phyloP scores from a whole-genome alignment of 225 moss, liverwort and hornwort species.

The Asterella californica region DNA sequence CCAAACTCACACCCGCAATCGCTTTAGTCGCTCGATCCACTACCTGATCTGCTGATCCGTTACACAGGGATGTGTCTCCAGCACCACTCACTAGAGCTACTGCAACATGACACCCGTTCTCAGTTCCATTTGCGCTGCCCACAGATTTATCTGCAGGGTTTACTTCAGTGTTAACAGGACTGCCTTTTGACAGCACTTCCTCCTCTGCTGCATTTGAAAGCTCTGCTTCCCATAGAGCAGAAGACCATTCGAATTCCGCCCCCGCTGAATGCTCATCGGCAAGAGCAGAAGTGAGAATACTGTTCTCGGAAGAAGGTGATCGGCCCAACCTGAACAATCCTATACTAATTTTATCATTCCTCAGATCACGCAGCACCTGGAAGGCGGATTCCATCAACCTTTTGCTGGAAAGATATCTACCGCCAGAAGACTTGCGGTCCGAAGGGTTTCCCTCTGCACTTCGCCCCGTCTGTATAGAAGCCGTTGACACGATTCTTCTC shows the following conservation, averaged over 20 bases:
- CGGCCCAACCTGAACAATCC: slow-evolving; percentile 23
- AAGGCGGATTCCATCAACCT: slow-evolving; percentile 36
- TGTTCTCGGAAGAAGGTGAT: slow-evolving; percentile 18
- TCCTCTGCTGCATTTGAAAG: slow-evolving; percentile 17
- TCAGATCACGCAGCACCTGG: slow-evolving; percentile 36
- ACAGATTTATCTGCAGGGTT: not conserved
- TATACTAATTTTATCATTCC: slow-evolving; percentile 29
- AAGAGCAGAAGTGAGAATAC: slow-evolving; percentile 7
- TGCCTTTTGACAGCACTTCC: not conserved
- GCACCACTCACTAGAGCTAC: not conserved
- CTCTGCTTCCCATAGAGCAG: slow-evolving; percentile 41
- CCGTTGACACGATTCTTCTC: not conserved
- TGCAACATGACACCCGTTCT: not conserved
- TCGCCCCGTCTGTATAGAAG: slow-evolving; percentile 5
- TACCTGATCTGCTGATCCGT: not conserved
- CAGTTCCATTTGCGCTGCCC: not conserved
- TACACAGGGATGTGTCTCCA: not conserved
- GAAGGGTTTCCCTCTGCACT: not conserved
- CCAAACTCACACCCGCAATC: not conserved
- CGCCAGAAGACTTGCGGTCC: slow-evolving; percentile 14
- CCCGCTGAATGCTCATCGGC: not conserved
- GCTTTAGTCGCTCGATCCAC: not conserved
- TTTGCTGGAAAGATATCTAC: slow-evolving; percentile 18
- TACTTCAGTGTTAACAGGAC: not conserved
- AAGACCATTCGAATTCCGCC: slow-evolving; percentile 34